These are phyloP conservation scores for Penicillium sp. DNA, from an alignment of 2,329 filamentous ascomycete species.

Conservation along the genomic window DNA sequence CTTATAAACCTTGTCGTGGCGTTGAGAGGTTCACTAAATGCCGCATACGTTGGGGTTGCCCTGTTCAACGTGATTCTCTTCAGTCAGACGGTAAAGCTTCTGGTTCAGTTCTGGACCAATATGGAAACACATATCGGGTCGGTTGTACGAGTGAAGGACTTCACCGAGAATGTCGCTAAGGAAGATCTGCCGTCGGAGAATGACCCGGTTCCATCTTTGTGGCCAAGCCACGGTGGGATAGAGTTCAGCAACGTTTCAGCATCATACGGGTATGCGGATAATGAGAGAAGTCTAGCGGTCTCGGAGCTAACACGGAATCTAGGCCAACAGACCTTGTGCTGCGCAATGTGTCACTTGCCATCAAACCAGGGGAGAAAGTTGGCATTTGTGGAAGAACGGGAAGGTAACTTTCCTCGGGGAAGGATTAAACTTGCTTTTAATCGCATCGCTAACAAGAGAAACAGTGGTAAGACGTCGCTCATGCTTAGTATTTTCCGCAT, in stretches of 20 bases:
- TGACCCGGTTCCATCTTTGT: constrained; percentile 11
- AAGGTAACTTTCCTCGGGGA: constrained; percentile 10
- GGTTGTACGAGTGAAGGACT: constrained; percentile 58
- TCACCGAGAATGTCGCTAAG: constrained; percentile 45
- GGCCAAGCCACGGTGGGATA: constrained; percentile 31
- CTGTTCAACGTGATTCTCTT: constrained; percentile 54
- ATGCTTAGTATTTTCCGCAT: constrained; percentile 8
- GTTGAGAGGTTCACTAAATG: constrained; percentile 38
- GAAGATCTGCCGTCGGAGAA: background rate
- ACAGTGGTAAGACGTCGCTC: constrained; percentile 12
- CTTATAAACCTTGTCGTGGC: constrained; percentile 51
- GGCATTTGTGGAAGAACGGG: constrained; percentile 38
- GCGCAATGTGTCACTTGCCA: constrained; percentile 29
- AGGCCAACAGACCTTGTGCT: constrained; percentile 26
- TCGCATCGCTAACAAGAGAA: background rate
- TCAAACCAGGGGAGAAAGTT: constrained; percentile 37
- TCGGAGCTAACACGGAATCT: constrained; percentile 2
- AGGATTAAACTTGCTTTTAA: background rate
- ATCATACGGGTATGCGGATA: constrained; percentile 20
- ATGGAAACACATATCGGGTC: constrained; percentile 63
- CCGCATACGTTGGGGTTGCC: constrained; percentile 52
- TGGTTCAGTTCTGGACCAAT: constrained; percentile 57
- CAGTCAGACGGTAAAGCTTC: constrained; percentile 48
- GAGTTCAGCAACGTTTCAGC: constrained; percentile 25
- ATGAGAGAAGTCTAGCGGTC: background rate